Evolutionary conservation across 306 rosid species (phyloP), one percentile per base, ranked within the genome.

Genomic region (Medicago arabica): DNA sequence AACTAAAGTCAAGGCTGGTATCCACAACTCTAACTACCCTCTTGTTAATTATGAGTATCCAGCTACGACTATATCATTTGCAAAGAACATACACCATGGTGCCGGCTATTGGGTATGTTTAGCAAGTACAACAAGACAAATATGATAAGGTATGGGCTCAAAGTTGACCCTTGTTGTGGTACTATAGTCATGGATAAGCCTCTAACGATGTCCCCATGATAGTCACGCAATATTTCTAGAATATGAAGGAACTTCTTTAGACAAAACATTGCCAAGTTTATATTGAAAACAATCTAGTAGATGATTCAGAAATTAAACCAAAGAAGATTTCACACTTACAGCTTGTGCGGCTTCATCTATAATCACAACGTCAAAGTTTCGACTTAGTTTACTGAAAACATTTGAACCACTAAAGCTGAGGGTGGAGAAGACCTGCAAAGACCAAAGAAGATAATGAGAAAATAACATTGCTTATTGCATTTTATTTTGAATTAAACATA

Each of bases 321-420:
- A 71, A 63, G 46, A 69, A 21, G 44, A 67, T 40, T 61, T 71
- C 9, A 39, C 62, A 82, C 98, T 90, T 87, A 94, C 98, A 82
- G 98, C 97, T 83, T 94, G 98, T 67, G 96, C 98, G 78, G 98
- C 97, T 87, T 94, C 97, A 69, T 94, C 98, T 88, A 94, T 94
- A 68, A 94, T 90, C 55, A 94, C 97, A 75, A 90, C 97, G 78
- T 94, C 98, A 85, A 94, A 94, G 66, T 88, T 86, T 47, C 93
- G 93, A 81, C 82, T 87, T 78, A 86, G 88, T 87, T 87, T 91
- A 83, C 92, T 87, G 85, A 87, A 94, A 67, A 87, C 55, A 50
- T 88, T 75, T 43, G 97, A 91, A 75, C 93, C 94, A 66, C 98
- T 94, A 80, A 88, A 90, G 85, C 98, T 94, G 78, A 94, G 96